phyloP scores from a whole-genome alignment of 1,284 basidiomycete genomes.

The Moesziomyces sp. region DNA sequence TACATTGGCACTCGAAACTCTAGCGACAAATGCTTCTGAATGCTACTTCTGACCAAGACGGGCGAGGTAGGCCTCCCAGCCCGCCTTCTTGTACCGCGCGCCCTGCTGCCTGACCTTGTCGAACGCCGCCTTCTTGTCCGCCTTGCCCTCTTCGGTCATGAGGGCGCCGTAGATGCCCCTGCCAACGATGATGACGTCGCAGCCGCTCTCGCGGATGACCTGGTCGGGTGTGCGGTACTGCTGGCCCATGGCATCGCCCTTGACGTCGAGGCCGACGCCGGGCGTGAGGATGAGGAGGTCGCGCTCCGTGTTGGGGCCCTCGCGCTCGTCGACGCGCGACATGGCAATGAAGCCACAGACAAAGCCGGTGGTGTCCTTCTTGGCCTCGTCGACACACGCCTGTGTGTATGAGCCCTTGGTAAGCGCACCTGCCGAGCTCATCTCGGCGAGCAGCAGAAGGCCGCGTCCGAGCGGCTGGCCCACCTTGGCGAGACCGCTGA shows the following conservation, averaged over 20 bases:
- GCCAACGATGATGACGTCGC: slow-evolving; percentile 98
- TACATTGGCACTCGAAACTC: neutral
- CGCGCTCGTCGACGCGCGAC: slow-evolving; percentile 73
- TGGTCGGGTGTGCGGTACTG: slow-evolving; percentile 92
- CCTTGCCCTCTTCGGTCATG: slow-evolving; percentile 70
- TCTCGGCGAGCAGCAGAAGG: slow-evolving; percentile 91
- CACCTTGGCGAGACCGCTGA: slow-evolving; percentile 85
- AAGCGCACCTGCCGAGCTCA: slow-evolving; percentile 90
- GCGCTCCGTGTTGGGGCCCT: slow-evolving; percentile 56
- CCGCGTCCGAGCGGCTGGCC: slow-evolving; percentile 87
- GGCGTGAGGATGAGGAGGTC: slow-evolving; percentile 94
- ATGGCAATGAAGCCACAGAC: slow-evolving; percentile 77
- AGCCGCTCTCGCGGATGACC: slow-evolving; percentile 85
- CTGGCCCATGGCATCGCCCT: slow-evolving; percentile 91
- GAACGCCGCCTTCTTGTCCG: slow-evolving; percentile 69
- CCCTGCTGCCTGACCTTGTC: slow-evolving; percentile 77
- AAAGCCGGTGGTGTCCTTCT: slow-evolving; percentile 56
- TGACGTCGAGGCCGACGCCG: slow-evolving; percentile 85
- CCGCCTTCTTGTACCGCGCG: slow-evolving; percentile 82
- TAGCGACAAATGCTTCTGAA: neutral
- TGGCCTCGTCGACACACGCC: slow-evolving; percentile 75
- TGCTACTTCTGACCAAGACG: slow-evolving; percentile 38
- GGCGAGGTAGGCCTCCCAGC: slow-evolving; percentile 89
- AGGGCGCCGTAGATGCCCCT: slow-evolving; percentile 85
- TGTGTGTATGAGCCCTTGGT: slow-evolving; percentile 86